Evolutionary conservation across 257 asterid species (phyloP).

Genomic region (Petrea volubilis): DNA sequence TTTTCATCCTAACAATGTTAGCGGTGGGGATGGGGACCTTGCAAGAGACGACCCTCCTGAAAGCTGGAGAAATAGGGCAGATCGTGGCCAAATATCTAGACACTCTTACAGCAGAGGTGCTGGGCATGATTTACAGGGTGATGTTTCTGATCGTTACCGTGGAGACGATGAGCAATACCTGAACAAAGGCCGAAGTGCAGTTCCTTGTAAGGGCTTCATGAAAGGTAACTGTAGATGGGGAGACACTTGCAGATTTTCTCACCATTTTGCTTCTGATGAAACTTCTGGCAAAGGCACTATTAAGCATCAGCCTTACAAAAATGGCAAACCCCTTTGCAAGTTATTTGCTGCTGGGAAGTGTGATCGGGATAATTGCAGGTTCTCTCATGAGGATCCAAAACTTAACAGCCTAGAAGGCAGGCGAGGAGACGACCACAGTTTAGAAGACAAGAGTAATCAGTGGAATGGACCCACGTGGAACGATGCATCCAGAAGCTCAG

Average conservation of each 20-base stretch:
- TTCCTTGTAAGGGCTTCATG: constrained; percentile 62
- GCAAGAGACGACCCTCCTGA: constrained; percentile 36
- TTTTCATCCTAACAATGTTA: constrained; percentile 48
- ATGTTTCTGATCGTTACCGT: constrained; percentile 43
- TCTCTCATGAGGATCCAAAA: constrained; percentile 66
- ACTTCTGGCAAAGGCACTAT: constrained; percentile 36
- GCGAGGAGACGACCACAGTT: constrained; percentile 32
- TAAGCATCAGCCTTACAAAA: constrained; percentile 37
- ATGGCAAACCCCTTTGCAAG: constrained; percentile 59
- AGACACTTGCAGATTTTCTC: constrained; percentile 78
- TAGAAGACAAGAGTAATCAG: constrained; percentile 27
- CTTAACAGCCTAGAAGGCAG: constrained; percentile 39
- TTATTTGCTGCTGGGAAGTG: constrained; percentile 80
- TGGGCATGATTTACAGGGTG: constrained; percentile 45
- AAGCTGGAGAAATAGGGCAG: constrained; percentile 48
- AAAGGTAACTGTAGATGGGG: constrained; percentile 81
- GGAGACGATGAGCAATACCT: constrained; percentile 50
- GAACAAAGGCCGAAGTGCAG: constrained; percentile 45
- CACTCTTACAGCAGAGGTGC: constrained; percentile 46
- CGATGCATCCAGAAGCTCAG: constrained; percentile 26
- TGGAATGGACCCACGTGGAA: constrained; percentile 42
- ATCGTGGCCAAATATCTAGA: constrained; percentile 37
- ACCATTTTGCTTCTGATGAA: constrained; percentile 54
- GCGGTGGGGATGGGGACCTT: constrained; percentile 31
- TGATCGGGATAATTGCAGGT: constrained; percentile 64